Percentiles rank a stretch among this genome's conserved stretches.
Conservation (phyloP, 306 rosid species). For the Cicer cuneatum region DNA sequence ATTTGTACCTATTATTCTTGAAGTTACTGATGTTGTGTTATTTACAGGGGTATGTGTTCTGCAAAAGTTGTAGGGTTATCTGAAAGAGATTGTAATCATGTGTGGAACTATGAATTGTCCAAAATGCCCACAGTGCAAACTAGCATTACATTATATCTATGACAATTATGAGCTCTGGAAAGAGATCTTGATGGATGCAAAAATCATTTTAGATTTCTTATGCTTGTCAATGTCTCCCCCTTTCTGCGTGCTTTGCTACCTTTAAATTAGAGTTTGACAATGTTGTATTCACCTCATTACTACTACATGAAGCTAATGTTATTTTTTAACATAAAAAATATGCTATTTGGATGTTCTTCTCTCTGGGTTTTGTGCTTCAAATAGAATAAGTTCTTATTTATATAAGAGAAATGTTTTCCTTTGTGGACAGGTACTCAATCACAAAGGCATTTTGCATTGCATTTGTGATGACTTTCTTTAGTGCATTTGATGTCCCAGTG, state of each 20-base stretch:
- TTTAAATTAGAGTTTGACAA: slow-evolving; percentile 17
- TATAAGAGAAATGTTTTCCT: slow-evolving; percentile 27
- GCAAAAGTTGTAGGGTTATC: slow-evolving; percentile 15
- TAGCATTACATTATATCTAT: not conserved
- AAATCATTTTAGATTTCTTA: not conserved
- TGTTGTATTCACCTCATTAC: slow-evolving; percentile 23
- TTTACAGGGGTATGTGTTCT: not conserved
- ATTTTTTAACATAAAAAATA: slow-evolving; percentile 15
- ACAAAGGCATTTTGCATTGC: slow-evolving; percentile 92
- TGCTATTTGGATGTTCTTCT: slow-evolving; percentile 19
- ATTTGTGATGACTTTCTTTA: slow-evolving; percentile 80
- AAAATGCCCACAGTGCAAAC: not conserved
- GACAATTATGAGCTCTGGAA: slow-evolving; percentile 17
- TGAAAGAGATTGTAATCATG: not conserved
- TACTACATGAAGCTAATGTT: not conserved
- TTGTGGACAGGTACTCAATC: slow-evolving; percentile 77
- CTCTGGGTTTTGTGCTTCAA: slow-evolving; percentile 1
- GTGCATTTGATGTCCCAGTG: slow-evolving; percentile 69
- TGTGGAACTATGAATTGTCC: slow-evolving; percentile 18
- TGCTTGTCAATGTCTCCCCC: not conserved
- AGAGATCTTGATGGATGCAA: not conserved
- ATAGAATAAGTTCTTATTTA: not conserved
- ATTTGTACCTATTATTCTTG: no score
- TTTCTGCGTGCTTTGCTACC: slow-evolving; percentile 20
- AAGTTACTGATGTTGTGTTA: slow-evolving; percentile 1